These are phyloP conservation scores for Alisma plantagoaquatica DNA, from an alignment of 106 monocot genomes.

Conservation along the genomic window DNA sequence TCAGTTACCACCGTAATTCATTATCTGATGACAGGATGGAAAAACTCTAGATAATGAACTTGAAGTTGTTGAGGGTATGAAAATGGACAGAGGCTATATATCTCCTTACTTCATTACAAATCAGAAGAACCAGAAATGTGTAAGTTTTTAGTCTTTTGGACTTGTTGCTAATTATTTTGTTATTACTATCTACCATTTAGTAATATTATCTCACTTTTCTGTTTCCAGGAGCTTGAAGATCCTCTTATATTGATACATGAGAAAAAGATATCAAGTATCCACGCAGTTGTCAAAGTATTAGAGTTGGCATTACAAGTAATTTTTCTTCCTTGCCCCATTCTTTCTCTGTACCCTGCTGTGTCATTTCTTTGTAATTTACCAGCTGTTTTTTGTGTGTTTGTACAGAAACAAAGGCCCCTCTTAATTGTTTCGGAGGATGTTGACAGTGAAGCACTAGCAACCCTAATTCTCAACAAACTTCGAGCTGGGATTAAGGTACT, in stretches of 20 bases:
- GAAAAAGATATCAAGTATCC: conserved; percentile 73
- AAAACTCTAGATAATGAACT: conserved; percentile 92
- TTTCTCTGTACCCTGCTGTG: not conserved
- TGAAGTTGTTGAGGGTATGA: conserved; percentile 99
- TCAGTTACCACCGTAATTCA: no score
- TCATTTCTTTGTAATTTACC: no score
- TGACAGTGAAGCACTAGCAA: conserved; percentile 72
- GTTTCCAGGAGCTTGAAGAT: conserved; percentile 78
- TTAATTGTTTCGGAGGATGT: conserved; percentile 77
- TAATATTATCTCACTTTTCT: no score
- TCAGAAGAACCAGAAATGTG: conserved; percentile 95
- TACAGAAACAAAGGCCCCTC: conserved; percentile 84
- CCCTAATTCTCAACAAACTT: conserved; percentile 83
- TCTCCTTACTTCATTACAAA: conserved; percentile 98
- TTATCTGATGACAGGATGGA: conserved; percentile 83
- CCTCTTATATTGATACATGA: conserved; percentile 85
- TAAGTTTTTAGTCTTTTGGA: conserved; percentile 44
- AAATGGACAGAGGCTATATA: conserved; percentile 94
- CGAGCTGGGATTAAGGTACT: conserved; percentile 63
- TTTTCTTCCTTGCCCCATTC: not conserved
- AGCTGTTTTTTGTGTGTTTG: no score
- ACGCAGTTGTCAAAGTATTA: conserved; percentile 67
- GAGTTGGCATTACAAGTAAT: conserved; percentile 68
- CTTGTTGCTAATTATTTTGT: no score
- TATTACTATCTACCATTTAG: no score